phyloP scores from a whole-genome alignment of 371 early-diverging fungal genomes.

The Blyttiomyces sp. region DNA sequence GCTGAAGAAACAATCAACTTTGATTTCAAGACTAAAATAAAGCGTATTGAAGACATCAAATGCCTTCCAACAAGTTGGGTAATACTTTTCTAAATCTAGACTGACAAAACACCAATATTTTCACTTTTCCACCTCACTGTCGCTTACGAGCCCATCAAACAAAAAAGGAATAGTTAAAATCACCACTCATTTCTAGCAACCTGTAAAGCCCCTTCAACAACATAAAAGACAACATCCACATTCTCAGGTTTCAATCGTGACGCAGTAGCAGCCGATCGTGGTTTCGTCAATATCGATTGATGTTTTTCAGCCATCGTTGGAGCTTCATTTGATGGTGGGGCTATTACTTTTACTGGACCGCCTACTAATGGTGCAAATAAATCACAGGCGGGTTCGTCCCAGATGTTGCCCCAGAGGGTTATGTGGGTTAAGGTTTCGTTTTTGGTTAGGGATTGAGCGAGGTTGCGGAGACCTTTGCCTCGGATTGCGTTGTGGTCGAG shows the following conservation, averaged over 20 bases:
- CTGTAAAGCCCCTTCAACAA: conserved; percentile 24
- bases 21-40: no score
- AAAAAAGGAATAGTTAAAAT: no score
- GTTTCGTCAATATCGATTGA: neutral
- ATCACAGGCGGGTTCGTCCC: conserved; percentile 38
- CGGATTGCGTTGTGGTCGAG: conserved; percentile 44
- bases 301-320: neutral
- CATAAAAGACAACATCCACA: conserved; percentile 29
- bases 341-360: conserved; percentile 15
- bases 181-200: no score
- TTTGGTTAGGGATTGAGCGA: conserved; percentile 25
- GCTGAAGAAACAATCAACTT: no score
- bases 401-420: conserved; percentile 43
- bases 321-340: neutral
- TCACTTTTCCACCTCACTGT: no score
- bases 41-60: no score
- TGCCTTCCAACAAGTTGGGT: no score
- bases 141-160: no score
- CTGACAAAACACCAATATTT: no score
- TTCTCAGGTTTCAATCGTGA: conserved; percentile 4
- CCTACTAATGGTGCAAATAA: conserved; percentile 33
- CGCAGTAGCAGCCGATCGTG: neutral
- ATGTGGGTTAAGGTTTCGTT: conserved; percentile 24
- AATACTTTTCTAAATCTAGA: no score
- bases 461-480: conserved; percentile 24